These are phyloP conservation scores for Mycena belliarum DNA, from an alignment of 768 basidiomycete species.

Conservation along the genomic window DNA sequence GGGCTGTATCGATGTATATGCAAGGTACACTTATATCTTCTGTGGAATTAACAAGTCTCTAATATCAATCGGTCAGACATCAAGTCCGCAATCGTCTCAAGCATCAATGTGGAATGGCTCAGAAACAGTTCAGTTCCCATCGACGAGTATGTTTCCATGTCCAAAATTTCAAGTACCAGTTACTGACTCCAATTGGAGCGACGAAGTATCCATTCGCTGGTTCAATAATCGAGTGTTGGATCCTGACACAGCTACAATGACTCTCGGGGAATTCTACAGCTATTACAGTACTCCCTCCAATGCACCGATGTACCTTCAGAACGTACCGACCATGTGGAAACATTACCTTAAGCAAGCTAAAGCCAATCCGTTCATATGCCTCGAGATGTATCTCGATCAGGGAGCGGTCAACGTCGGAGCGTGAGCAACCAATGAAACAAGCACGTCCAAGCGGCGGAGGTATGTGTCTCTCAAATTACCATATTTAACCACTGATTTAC, in stretches of 20 bases:
- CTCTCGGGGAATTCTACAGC: not conserved
- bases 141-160: too few relatives aligned
- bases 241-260: not conserved
- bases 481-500: not conserved
- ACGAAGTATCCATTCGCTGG: too few relatives aligned
- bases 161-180: too few relatives aligned
- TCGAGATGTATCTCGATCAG: not conserved
- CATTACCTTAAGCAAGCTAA: not conserved
- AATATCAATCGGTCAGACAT: too few relatives aligned
- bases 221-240: too few relatives aligned
- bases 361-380: not conserved
- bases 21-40: not conserved
- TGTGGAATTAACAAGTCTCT: too few relatives aligned
- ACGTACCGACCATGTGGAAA: not conserved
- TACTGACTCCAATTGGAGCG: not conserved
- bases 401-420: too few relatives aligned
- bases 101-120: too few relatives aligned
- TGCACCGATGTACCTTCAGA: not conserved
- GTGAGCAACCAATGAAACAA: not conserved
- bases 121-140: too few relatives aligned
- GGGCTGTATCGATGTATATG: not conserved
- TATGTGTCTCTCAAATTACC: not conserved
- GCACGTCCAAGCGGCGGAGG: too few relatives aligned
- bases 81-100: too few relatives aligned
- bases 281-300: not conserved